Evolutionary conservation across 2,329 filamentous ascomycete genomes (phyloP), one percentile per base, ranked within the genome.

Genomic region (Pezicula neosporulosa): DNA sequence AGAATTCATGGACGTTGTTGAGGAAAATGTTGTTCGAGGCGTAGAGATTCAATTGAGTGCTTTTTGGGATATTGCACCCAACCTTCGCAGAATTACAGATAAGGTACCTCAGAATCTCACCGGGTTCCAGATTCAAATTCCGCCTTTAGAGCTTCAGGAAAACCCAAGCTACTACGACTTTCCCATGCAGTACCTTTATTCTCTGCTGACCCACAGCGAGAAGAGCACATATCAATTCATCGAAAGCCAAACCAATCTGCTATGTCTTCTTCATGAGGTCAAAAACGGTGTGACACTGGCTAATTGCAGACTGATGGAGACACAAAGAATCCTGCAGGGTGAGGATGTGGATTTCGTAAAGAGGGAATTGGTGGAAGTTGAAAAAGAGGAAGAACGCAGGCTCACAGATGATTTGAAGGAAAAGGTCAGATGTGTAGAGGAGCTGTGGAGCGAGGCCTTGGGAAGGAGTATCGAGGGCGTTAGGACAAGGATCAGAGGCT

Each of bases 211-310:
- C 6, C 93, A 97, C 63, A 87, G 91, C 0, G 90, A 95, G 67
- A 96, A 94, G 73, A 92, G 87, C 61, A 93, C 90, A 8, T 95
- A 96, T 64, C 94, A 97, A 68, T 97, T 96, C 70, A 97, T 97
- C 63, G 94, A 97, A 73, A 88, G 85, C 6, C 93, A 97, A 73
- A 93, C 85, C 28, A 97, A 97, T 64, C 75, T 97, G 33, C 77
- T 96, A 21, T 97, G 93, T 64, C 76, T 97, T 36, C 72, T 96
- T 51, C 94, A 97, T 63, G 91, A 97, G 70, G 90, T 96, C 48
- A 90, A 90, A 65, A 89, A 89, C 49, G 86, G 86, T 0, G 83
- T 89, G 2, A 86, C 89, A 65, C 77, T 78, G 44, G 87, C 89
- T 7, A 83, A 84, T 58, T 82, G 82, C 48, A 78, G 83, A 56